A percentile compares a stretch with the other conserved stretches of the same genome.
phyloP scores from a whole-genome alignment of 2,329 filamentous ascomycete species.

The Pseudomassariella vexata region DNA sequence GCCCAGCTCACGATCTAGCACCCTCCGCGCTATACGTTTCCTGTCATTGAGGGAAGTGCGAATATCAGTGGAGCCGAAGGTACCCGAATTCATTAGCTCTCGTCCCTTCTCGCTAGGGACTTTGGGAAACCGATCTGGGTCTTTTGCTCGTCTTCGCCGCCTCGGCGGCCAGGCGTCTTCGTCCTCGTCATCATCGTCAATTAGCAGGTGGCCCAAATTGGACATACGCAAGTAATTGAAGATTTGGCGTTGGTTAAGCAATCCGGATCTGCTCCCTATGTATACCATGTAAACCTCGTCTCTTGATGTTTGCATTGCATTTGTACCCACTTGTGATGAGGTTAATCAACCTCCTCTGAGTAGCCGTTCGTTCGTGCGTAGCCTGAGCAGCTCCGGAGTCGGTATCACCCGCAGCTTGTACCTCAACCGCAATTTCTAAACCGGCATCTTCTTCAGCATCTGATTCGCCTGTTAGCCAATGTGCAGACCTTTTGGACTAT shows the following conservation, averaged over 20 bases:
- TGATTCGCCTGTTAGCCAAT: conserved; percentile 1
- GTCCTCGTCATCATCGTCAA: conserved; percentile 27
- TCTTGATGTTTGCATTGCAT: conserved; percentile 18
- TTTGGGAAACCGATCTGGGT: conserved; percentile 66
- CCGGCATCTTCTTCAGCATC: conserved; percentile 22
- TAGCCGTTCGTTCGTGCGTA: conserved; percentile 11
- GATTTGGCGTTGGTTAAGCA: conserved; percentile 30
- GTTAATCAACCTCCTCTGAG: conserved; percentile 16
- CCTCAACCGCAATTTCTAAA: conserved; percentile 21
- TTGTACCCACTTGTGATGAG: conserved; percentile 23
- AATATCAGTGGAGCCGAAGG: conserved; percentile 64
- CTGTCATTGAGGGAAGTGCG: conserved; percentile 39
- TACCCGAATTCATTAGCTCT: conserved; percentile 75
- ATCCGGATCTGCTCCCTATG: conserved; percentile 16
- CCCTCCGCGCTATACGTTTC: conserved; percentile 60
- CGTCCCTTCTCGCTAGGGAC: conserved; percentile 74
- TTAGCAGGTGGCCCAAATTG: conserved; percentile 29
- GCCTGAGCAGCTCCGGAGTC: conserved; percentile 14
- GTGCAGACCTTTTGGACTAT: too few relatives aligned
- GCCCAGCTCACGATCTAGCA: conserved; percentile 80
- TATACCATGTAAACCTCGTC: conserved; percentile 21
- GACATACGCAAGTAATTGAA: conserved; percentile 33
- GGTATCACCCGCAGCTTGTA: conserved; percentile 23
- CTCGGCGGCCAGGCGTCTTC: conserved; percentile 36
- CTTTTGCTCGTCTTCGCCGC: conserved; percentile 34